phyloP scores from a whole-genome alignment of 306 rosid genomes.

The Prunus salicina region DNA sequence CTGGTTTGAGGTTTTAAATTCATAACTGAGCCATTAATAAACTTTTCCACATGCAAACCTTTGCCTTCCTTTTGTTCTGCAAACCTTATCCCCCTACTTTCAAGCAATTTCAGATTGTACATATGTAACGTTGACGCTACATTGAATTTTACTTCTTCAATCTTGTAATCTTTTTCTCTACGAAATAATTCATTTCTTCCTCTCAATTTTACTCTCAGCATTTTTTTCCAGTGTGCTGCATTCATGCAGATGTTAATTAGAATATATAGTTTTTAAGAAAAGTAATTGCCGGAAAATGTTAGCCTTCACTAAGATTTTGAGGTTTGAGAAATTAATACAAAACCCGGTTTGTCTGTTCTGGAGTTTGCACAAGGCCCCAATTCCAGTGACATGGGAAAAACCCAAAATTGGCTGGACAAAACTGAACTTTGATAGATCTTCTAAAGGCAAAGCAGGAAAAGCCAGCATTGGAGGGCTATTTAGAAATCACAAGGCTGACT shows the following conservation, averaged over 20 bases:
- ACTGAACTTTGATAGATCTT: slow-evolving; percentile 72
- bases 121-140: too few species aligned
- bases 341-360: slow-evolving; percentile 27
- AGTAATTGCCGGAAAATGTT: slow-evolving; percentile 29
- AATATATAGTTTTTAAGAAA: neutral
- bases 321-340: slow-evolving; percentile 34
- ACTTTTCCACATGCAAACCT: neutral
- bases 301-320: slow-evolving; percentile 25
- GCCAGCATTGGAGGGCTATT: slow-evolving; percentile 71
- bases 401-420: slow-evolving; percentile 66
- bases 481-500: slow-evolving; percentile 59
- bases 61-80: neutral
- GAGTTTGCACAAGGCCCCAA: slow-evolving; percentile 42
- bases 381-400: slow-evolving; percentile 63
- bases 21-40: neutral
- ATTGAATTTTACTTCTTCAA: too few species aligned
- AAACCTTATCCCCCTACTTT: neutral
- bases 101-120: too few species aligned
- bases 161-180: too few species aligned
- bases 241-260: neutral
- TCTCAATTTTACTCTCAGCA: slow-evolving; percentile 10
- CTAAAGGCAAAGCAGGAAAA: slow-evolving; percentile 31
- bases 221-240: neutral
- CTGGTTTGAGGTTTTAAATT: neutral
- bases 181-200: too few species aligned